These are phyloP conservation scores for Stagonosporopsis cucurbitacearum DNA, from an alignment of 2,329 filamentous ascomycete species.

Conservation along the genomic window DNA sequence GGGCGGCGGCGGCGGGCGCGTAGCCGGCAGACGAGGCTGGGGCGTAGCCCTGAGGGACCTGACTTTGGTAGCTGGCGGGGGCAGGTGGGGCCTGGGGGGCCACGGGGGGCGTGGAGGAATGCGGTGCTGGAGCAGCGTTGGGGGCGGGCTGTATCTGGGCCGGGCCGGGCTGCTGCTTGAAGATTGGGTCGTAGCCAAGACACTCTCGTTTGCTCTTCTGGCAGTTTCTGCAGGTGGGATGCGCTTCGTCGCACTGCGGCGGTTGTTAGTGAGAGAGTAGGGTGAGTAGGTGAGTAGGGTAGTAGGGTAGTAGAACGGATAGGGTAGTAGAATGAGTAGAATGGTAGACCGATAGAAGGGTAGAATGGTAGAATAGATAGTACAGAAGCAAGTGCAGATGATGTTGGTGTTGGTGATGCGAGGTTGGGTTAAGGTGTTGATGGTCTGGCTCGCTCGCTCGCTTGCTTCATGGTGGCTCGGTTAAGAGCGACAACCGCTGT, in stretches of 20 bases:
- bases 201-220: constrained; percentile 89
- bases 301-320: too few relatives aligned
- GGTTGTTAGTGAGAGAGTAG: too few relatives aligned
- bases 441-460: constrained; percentile 46
- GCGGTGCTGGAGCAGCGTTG: constrained; percentile 52
- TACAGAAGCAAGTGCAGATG: constrained; percentile 20
- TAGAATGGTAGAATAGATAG: too few relatives aligned
- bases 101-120: constrained; percentile 37
- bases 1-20: constrained; percentile 42
- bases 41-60: constrained; percentile 52
- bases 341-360: too few relatives aligned
- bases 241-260: constrained; percentile 88
- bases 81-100: constrained; percentile 43
- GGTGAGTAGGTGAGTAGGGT: too few relatives aligned
- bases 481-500: constrained; percentile 35
- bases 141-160: constrained; percentile 75
- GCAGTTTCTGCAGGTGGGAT: constrained; percentile 90
- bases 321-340: too few relatives aligned
- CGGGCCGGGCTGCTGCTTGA: constrained; percentile 74
- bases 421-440: constrained; percentile 42
- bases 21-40: constrained; percentile 53
- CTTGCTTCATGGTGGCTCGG: constrained; percentile 50
- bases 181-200: constrained; percentile 85
- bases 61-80: constrained; percentile 45
- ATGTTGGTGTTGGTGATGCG: constrained; percentile 21